Base-by-base conservation (phyloP, 768 basidiomycete species). In the Suillus paluster region DNA sequence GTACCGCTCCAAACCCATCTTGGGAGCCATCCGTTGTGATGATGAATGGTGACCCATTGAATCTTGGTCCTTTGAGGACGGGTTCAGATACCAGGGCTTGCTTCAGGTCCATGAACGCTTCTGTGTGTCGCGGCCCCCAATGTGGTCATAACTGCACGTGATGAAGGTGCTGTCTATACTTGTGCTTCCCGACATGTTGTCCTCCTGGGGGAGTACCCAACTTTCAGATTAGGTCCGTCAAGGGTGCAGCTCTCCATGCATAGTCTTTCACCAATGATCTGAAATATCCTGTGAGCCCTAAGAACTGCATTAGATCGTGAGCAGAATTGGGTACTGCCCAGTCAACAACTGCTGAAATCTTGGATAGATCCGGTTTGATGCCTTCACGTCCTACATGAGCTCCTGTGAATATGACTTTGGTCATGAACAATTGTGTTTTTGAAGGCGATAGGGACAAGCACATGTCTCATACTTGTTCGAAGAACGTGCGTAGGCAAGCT, bases 341-440 rank as follows among this genome's bases (percentile, higher is more conserved):
- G 19, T 77, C 59, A 1, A 80, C 75, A 6, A 82, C 73, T 0
- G 78, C 75, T 5, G 73, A 73, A 6, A 81, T 63, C 63, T 82
- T 82, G 7, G 70, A 41, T 7, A 68, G 64, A 63, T 81, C 77
- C 1, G 78, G 74, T 17, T 61, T 60, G 3, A 82, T 71, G 0
- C 80, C 80, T 0, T 66, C 52, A 0, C 70, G 69, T 8, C 77
- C 72, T 2, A 81, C 69, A 0, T 33, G 41, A 1, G 72, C 75
- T 0, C 79, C 79, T 6, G 77, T 77, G 58, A 81, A 81, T 0
- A 76, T 68, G 0, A 70, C 70, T 36, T 78, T 71, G 6, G 19
- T 19, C 41, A 58, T 58, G 21, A 58, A 58, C 8, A 58, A 15
- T 5, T 23, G 30, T 14, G 21, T 58, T 12, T 58, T 58, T 3